Percentiles rank a stretch among this genome's conserved stretches.
phyloP scores from a whole-genome alignment of 495 filamentous ascomycete genomes.

The Annulohypoxylon nitens region DNA sequence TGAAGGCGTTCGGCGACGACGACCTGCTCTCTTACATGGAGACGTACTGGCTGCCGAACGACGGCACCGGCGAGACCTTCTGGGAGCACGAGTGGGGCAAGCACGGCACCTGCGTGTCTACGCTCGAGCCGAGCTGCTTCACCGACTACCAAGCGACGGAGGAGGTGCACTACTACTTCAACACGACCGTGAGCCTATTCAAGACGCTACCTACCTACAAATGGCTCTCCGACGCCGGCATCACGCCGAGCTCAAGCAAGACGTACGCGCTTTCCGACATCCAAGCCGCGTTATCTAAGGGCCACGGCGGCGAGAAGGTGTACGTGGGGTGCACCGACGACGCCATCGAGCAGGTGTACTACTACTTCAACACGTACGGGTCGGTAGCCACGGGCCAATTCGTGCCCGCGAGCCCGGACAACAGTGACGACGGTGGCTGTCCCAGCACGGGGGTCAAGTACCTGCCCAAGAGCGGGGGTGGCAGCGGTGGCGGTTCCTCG shows the following conservation, averaged over 20 bases:
- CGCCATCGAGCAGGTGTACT: conserved; percentile 79
- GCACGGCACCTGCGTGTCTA: conserved; percentile 78
- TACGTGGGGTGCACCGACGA: conserved; percentile 71
- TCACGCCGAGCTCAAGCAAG: conserved; percentile 68
- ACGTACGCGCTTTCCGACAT: conserved; percentile 75
- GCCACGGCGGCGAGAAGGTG: conserved; percentile 70
- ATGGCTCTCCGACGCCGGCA: conserved; percentile 72
- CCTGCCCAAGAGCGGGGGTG: conserved; percentile 46
- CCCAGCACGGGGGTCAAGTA: conserved; percentile 50
- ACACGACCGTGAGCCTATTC: conserved; percentile 67
- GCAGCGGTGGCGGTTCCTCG: conserved; percentile 13
- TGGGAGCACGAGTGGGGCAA: conserved; percentile 90
- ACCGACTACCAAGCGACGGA: conserved; percentile 64
- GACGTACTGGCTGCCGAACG: conserved; percentile 73
- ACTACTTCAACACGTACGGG: conserved; percentile 81
- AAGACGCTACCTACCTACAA: conserved; percentile 62
- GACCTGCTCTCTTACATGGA: conserved; percentile 75
- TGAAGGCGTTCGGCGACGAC: conserved; percentile 34
- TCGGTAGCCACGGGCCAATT: conserved; percentile 77
- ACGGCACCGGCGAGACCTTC: conserved; percentile 70
- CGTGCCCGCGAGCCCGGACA: conserved; percentile 58
- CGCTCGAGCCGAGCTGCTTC: conserved; percentile 79
- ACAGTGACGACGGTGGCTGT: conserved; percentile 41
- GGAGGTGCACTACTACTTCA: conserved; percentile 70
- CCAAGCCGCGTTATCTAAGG: conserved; percentile 66